These are phyloP conservation scores for Coemansia biformis DNA, from an alignment of 192 early-diverging fungal genomes.

Conservation along the genomic window DNA sequence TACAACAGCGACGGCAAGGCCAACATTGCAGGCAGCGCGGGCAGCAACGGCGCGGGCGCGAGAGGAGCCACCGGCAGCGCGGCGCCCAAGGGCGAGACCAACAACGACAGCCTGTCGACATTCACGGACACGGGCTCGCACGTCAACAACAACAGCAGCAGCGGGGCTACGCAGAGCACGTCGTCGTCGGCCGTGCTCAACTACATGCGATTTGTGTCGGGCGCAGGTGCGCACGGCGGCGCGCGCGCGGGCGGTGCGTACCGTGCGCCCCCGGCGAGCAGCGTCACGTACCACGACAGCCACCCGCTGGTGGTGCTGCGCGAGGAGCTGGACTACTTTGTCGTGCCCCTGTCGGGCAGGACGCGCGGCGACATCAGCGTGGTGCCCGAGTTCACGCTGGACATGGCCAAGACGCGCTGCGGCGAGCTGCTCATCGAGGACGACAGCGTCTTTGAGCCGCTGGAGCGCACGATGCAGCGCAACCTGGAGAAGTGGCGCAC, in stretches of 20 bases:
- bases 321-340: constrained; percentile 77
- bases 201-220: constrained; percentile 47
- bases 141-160: constrained; percentile 38
- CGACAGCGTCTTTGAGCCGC: constrained; percentile 67
- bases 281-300: constrained; percentile 49
- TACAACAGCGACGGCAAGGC: constrained; percentile 33
- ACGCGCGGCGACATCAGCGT: constrained; percentile 44
- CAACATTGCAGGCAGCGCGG: constrained; percentile 16
- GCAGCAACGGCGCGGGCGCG: background rate
- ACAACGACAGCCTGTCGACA: constrained; percentile 43
- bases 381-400: constrained; percentile 41
- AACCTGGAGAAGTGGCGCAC: constrained; percentile 42
- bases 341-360: constrained; percentile 41
- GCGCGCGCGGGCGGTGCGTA: background rate
- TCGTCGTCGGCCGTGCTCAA: constrained; percentile 47
- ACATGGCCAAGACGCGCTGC: constrained; percentile 57
- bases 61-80: background rate
- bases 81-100: constrained; percentile 10
- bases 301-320: constrained; percentile 69
- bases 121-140: constrained; percentile 33
- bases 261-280: constrained; percentile 2
- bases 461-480: constrained; percentile 68
- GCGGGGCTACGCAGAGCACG: constrained; percentile 45
- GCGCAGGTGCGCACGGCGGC: constrained; percentile 2
- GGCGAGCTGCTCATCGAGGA: constrained; percentile 61